These are phyloP conservation scores for Sporisorium graminicola DNA, from an alignment of 1,284 basidiomycete genomes.

Conservation along the genomic window DNA sequence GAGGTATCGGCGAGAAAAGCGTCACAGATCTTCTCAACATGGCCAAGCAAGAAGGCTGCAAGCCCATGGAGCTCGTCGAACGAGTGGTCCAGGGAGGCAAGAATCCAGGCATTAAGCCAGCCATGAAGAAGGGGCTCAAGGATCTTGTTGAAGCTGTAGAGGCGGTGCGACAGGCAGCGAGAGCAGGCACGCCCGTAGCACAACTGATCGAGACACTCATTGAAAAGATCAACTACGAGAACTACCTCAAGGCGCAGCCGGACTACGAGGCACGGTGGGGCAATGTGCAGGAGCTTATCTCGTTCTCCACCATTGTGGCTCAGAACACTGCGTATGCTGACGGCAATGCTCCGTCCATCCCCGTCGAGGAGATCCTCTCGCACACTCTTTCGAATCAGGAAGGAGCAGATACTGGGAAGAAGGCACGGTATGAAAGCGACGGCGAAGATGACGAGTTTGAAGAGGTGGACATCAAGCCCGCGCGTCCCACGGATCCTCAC, in stretches of 20 bases:
- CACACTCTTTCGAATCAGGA: conserved; percentile 41
- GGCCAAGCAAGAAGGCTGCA: conserved; percentile 74
- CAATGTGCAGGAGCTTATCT: conserved; percentile 84
- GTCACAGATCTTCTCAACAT: conserved; percentile 75
- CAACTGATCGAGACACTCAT: conserved; percentile 78
- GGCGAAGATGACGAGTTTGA: conserved; percentile 45
- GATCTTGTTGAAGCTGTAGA: conserved; percentile 76
- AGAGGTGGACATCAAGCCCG: conserved; percentile 69
- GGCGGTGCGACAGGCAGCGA: conserved; percentile 75
- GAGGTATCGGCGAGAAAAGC: conserved; percentile 87
- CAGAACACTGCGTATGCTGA: conserved; percentile 16
- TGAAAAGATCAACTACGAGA: conserved; percentile 77
- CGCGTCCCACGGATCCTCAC: not conserved
- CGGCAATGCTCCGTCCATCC: conserved; percentile 8
- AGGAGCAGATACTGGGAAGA: conserved; percentile 10
- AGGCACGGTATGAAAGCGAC: conserved; percentile 16
- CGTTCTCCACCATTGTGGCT: conserved; percentile 55
- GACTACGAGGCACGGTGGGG: conserved; percentile 85
- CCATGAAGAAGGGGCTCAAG: conserved; percentile 77
- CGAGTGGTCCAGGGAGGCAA: conserved; percentile 48
- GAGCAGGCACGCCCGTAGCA: conserved; percentile 76
- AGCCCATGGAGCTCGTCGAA: conserved; percentile 75
- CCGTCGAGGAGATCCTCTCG: conserved; percentile 37
- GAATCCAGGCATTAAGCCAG: conserved; percentile 76
- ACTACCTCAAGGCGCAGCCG: conserved; percentile 77